A percentile compares a stretch with the other conserved stretches of the same genome.
Conservation (phyloP, 257 asterid genomes). For the Solanum chilense region DNA sequence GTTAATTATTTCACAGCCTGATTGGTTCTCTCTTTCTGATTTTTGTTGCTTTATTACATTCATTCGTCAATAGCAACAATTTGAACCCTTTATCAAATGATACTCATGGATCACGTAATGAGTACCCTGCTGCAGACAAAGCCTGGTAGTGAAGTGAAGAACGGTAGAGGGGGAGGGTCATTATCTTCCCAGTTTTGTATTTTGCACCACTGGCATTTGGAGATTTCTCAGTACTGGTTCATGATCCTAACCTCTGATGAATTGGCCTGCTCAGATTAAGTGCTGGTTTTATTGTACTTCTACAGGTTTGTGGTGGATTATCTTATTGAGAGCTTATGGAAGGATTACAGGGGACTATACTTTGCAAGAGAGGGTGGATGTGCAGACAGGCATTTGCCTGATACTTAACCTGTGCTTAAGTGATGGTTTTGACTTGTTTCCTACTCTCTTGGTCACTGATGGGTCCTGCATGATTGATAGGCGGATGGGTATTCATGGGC, state of each 20-base stretch:
- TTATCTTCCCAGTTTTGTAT: background rate
- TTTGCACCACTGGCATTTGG: background rate
- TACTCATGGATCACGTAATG: background rate
- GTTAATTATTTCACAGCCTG: background rate
- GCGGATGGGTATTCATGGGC: conserved; percentile 72
- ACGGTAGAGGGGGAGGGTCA: background rate
- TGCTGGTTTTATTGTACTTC: background rate
- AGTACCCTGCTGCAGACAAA: background rate
- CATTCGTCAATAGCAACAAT: background rate
- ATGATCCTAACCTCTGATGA: background rate
- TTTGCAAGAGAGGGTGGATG: conserved; percentile 70
- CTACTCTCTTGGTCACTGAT: conserved; percentile 71
- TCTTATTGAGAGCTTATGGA: conserved; percentile 68
- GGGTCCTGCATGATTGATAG: conserved; percentile 86
- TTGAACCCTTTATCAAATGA: background rate
- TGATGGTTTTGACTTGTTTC: conserved; percentile 75
- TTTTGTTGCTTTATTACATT: background rate
- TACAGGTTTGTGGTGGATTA: conserved; percentile 83
- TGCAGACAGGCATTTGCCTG: conserved; percentile 64
- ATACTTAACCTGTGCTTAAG: conserved; percentile 49
- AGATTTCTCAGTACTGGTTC: background rate
- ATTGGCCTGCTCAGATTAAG: background rate
- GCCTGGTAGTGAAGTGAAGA: background rate
- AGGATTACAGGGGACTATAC: conserved; percentile 64
- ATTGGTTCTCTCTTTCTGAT: background rate